Evolutionary conservation across 768 basidiomycete species (phyloP), one percentile per base, ranked within the genome.

Genomic region (Trametes cinnabarina): DNA sequence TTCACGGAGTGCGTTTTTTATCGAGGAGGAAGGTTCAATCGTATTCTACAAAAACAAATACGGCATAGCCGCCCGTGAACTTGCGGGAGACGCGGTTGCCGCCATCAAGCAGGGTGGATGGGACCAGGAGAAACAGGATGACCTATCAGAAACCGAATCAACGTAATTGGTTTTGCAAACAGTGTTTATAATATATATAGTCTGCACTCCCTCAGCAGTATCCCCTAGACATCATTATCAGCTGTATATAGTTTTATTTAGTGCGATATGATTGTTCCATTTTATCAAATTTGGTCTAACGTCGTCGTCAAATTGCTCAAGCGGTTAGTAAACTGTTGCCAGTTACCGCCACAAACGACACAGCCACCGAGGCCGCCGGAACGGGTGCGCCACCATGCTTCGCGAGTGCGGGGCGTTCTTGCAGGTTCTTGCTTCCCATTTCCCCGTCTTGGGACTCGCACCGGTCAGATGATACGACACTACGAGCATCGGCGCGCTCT

Each of bases 1-100:
- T 86, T 85, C 70, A 82, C 80, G 1, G 69, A 83, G 62, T 86
- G 85, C 69, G 75, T 75, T 57, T n/a, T 86, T 85, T 70, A 79
- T 86, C 44, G 84, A 86, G 65, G 84, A 86, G 49, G 77, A 85
- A 23, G 85, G 83, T 11, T 77, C 79, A 47, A 79, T 86, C 57
- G 74, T 85, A 0, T 85, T 87, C 67, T 85, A 84, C 72, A 83
- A 81, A 70, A 80, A 84, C 66, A 74, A 71, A 55, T 62, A 79
- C 14, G 83, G 84, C 6, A 65, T 74, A 35, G 71, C 77, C 15
- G 61, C 66, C 5, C 75, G 81, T 9, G 56, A 64, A 34, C 47
- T 70, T 22, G 62, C 65, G 22, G 42, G 62, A 7, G 51, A 19
- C 23, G 57, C 37, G n/a, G 43, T 65, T 22, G 37, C 32, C 35